Evolutionary conservation across 2,329 filamentous ascomycete species (phyloP), one percentile per base, ranked within the genome.

Genomic region (Penicillium concentricum): DNA sequence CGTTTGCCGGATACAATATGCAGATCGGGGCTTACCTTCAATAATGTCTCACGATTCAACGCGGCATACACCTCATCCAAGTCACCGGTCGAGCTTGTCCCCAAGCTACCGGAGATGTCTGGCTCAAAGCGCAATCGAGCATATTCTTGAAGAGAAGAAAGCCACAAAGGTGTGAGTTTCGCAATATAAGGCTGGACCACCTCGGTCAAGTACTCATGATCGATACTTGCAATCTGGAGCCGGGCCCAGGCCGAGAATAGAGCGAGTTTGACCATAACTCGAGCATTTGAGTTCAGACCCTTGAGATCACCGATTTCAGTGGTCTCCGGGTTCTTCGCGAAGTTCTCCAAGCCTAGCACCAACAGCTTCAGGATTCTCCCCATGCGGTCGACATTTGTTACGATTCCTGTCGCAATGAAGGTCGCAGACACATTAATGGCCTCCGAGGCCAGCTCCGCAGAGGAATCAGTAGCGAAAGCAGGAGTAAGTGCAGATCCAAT

Each of bases 341-440:
- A 96, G 74, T 93, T 96, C 68, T 97, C 93, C 1, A 99, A 82
- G 0, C 92, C 92, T 42, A 88, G 88, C 6, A 97, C 90, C 2
- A 99, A 82, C 1, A 96, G 89, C 77, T 97, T 97, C 55, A 99
- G 82, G 51, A 99, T 99, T 55, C 94, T 88, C 22, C 94, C 94
- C 94, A 99, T 99, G n/a, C 94, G 87, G 65, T 99, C 95, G 9
- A 97, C 87, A 73, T 97, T 94, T 0, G 92, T 97, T 9, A 99
- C 94, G 54, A 99, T 97, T 15, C 94, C 94, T 0, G 93, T 97
- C 0, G 93, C 90, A 68, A 99, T 95, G 75, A 99, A 99, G 1
- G 90, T 92, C n/a, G 93, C 94, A 69, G 94, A 99, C 7, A 99
- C 94, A 67, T 96, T 96, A 61, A 99, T 91, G 16, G 95, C 94